Conservation (phyloP, 2,329 filamentous ascomycete genomes). For the Sarocladium kiliense region DNA sequence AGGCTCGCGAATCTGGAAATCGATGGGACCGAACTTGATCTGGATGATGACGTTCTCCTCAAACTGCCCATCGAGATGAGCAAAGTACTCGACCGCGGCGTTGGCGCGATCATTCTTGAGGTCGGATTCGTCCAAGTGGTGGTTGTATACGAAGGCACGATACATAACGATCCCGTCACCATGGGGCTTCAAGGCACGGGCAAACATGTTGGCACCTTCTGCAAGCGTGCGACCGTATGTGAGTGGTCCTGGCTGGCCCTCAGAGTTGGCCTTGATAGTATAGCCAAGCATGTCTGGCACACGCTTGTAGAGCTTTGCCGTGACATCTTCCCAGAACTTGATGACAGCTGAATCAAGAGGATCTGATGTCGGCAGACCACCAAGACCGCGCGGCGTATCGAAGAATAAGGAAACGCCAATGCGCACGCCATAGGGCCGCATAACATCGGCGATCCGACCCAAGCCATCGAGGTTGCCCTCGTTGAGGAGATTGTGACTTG, state of each 20-base stretch:
- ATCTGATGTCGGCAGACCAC: constrained; percentile 57
- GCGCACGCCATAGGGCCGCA: constrained; percentile 63
- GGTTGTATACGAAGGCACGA: constrained; percentile 66
- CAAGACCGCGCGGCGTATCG: constrained; percentile 53
- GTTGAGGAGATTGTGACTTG: constrained; percentile 53
- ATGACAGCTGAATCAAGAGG: constrained; percentile 57
- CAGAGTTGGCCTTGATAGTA: constrained; percentile 66
- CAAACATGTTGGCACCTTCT: constrained; percentile 65
- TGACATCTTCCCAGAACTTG: constrained; percentile 57
- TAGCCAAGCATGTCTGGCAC: constrained; percentile 66
- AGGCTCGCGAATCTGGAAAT: constrained; percentile 52
- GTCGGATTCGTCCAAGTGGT: constrained; percentile 46
- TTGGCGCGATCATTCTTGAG: constrained; percentile 67
- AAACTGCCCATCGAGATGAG: constrained; percentile 58
- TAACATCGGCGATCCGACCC: constrained; percentile 55
- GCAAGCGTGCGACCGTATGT: constrained; percentile 66
- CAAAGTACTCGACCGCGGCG: constrained; percentile 63
- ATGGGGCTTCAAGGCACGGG: constrained; percentile 49
- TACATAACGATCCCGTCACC: constrained; percentile 62
- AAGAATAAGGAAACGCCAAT: constrained; percentile 65
- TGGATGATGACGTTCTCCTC: constrained; percentile 67
- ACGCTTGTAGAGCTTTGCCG: constrained; percentile 50
- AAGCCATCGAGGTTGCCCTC: constrained; percentile 55
- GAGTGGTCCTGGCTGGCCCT: constrained; percentile 64
- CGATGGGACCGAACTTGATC: constrained; percentile 70